A percentile compares a stretch with the other conserved stretches of the same genome.
Evolutionary conservation across 1,139 yeast species (phyloP).

Genomic region (Pichia sp.): DNA sequence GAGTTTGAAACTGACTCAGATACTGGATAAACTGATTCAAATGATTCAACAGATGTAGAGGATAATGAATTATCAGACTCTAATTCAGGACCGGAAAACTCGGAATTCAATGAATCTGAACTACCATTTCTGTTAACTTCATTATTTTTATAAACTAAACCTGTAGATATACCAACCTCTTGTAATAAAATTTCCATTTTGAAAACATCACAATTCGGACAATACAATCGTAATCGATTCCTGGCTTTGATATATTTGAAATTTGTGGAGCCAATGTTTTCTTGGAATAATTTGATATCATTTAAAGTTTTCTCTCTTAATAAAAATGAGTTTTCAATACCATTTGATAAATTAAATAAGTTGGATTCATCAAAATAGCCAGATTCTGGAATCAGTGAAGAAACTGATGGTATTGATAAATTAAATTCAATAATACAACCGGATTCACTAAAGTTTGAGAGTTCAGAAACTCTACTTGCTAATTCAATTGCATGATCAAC

Average conservation of each 20-base stretch:
- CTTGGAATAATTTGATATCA: constrained; percentile 36
- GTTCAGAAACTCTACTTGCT: constrained; percentile 6
- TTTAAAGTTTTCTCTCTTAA: constrained; percentile 28
- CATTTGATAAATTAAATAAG: constrained; percentile 1
- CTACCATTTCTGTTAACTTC: neutral
- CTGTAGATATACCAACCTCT: constrained; percentile 47
- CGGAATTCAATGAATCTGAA: constrained; percentile 17
- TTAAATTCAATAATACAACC: constrained; percentile 54
- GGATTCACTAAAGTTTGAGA: constrained; percentile 9
- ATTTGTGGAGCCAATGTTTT: constrained; percentile 38
- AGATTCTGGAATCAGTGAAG: constrained; percentile 37
- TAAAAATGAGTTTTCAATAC: constrained; percentile 27
- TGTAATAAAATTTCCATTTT: constrained; percentile 45
- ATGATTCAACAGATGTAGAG: constrained; percentile 8
- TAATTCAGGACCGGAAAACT: constrained; percentile 4
- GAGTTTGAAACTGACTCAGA: neutral
- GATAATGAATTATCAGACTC: constrained; percentile 2
- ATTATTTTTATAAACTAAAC: constrained; percentile 26
- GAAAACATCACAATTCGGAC: constrained; percentile 49
- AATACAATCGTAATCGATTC: constrained; percentile 39
- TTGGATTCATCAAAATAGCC: constrained; percentile 39
- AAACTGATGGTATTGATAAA: constrained; percentile 17
- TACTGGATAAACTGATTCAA: constrained; percentile 1
- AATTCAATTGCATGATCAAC: constrained; percentile 34
- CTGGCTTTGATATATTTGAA: constrained; percentile 8